Percentiles rank a stretch among this genome's conserved stretches.
Conservation (phyloP, 2,329 filamentous ascomycete genomes). For the Didymella glomerata region DNA sequence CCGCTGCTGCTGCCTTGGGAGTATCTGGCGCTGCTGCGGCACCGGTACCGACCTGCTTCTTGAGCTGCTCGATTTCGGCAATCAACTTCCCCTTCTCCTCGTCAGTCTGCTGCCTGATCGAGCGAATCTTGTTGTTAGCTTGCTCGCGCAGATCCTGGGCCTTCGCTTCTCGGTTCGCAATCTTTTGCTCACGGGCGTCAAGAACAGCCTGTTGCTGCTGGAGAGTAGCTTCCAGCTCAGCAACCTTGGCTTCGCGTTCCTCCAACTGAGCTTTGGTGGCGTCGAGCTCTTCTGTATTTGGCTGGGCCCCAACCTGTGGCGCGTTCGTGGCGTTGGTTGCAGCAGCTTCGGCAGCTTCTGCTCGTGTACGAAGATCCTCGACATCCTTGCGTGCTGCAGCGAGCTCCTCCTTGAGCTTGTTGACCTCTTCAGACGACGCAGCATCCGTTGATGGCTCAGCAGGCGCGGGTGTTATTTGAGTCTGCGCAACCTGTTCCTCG, state of each 20-base stretch:
- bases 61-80: conserved; percentile 50
- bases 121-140: conserved; percentile 72
- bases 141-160: conserved; percentile 56
- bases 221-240: conserved; percentile 56
- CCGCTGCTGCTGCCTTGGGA: conserved; percentile 10
- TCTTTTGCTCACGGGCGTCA: conserved; percentile 30
- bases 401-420: conserved; percentile 51
- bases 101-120: conserved; percentile 40
- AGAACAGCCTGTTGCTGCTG: conserved; percentile 37
- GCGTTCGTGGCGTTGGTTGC: conserved; percentile 15
- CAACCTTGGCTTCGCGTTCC: conserved; percentile 38
- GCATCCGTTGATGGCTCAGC: conserved; percentile 13
- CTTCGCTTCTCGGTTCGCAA: conserved; percentile 36
- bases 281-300: conserved; percentile 57
- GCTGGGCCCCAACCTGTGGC: conserved; percentile 52
- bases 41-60: conserved; percentile 23
- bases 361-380: conserved; percentile 54
- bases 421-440: conserved; percentile 28
- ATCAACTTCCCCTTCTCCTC: conserved; percentile 55
- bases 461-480: conserved; percentile 21
- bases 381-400: conserved; percentile 56
- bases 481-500: conserved; percentile 24
- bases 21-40: conserved; percentile 7
- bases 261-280: conserved; percentile 46
- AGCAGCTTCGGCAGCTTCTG: conserved; percentile 36